Percentiles rank a stretch among this genome's conserved stretches.
phyloP scores from a whole-genome alignment of 169 alveolate species.

The Cystoisospora suis region DNA sequence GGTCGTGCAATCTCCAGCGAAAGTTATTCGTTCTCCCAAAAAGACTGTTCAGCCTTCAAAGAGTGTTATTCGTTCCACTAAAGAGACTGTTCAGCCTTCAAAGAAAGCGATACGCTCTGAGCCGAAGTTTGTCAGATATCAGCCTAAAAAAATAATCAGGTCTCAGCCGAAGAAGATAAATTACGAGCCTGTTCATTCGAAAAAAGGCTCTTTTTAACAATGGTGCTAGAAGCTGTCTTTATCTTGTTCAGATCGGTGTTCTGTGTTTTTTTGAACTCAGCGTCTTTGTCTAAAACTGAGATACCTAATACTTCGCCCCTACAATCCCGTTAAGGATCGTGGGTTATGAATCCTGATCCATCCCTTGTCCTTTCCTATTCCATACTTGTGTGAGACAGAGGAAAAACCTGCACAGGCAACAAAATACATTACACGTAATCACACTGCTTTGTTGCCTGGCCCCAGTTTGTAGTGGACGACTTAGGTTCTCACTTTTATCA shows the following conservation, averaged over 20 bases:
- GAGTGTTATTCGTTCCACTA: background rate
- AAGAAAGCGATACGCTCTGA: background rate
- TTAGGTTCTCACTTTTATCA: background rate
- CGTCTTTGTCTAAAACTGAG: background rate
- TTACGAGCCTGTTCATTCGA: background rate
- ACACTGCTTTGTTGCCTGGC: background rate
- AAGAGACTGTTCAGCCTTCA: background rate
- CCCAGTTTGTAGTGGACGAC: no score
- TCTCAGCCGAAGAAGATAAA: background rate
- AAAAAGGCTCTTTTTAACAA: slow-evolving; percentile 5
- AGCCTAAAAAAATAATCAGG: background rate
- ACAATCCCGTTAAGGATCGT: background rate
- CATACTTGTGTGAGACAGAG: background rate
- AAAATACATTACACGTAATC: background rate
- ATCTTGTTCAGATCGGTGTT: background rate
- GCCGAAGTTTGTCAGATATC: slow-evolving; percentile 2
- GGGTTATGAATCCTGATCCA: background rate
- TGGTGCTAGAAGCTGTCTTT: background rate
- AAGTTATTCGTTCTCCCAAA: background rate
- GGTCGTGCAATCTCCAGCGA: background rate
- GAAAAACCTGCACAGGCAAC: background rate
- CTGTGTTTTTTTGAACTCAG: background rate
- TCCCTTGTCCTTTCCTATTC: background rate
- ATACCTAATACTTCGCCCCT: background rate
- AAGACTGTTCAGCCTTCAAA: background rate